phyloP scores from a whole-genome alignment of 1,139 yeast species.

The Yamadazyma atmosphaerica region DNA sequence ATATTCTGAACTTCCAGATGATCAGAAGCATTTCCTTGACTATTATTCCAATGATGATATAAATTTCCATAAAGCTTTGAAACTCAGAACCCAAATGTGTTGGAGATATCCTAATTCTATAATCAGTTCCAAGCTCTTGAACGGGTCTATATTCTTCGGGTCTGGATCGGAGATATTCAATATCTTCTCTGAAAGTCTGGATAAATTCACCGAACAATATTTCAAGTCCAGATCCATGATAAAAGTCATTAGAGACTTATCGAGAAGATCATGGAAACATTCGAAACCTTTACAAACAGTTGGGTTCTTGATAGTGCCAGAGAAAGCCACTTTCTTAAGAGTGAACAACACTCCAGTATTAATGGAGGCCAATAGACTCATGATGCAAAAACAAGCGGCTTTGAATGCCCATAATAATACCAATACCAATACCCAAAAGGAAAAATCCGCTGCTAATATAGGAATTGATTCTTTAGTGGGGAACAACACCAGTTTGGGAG shows the following conservation, averaged over 20 bases:
- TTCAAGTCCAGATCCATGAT: constrained; percentile 52
- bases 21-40: constrained; percentile 63
- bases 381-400: constrained; percentile 54
- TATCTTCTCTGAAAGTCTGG: constrained; percentile 30
- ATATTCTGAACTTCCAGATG: constrained; percentile 48
- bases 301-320: constrained; percentile 64
- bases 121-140: constrained; percentile 72
- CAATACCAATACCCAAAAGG: constrained; percentile 33
- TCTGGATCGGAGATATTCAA: constrained; percentile 45
- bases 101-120: constrained; percentile 84
- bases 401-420: constrained; percentile 28
- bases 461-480: constrained; percentile 88
- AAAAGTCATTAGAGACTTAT: constrained; percentile 79
- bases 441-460: constrained; percentile 70
- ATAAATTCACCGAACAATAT: constrained; percentile 37
- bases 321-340: constrained; percentile 68
- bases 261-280: constrained; percentile 91
- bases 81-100: constrained; percentile 79
- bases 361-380: constrained; percentile 86
- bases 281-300: constrained; percentile 57
- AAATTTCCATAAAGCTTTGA: constrained; percentile 65
- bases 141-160: constrained; percentile 82
- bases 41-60: constrained; percentile 66
- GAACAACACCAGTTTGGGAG: constrained; percentile 58
- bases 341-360: constrained; percentile 77